Evolutionary conservation across 768 basidiomycete genomes (phyloP).

Genomic region (Tulasnella calospora): DNA sequence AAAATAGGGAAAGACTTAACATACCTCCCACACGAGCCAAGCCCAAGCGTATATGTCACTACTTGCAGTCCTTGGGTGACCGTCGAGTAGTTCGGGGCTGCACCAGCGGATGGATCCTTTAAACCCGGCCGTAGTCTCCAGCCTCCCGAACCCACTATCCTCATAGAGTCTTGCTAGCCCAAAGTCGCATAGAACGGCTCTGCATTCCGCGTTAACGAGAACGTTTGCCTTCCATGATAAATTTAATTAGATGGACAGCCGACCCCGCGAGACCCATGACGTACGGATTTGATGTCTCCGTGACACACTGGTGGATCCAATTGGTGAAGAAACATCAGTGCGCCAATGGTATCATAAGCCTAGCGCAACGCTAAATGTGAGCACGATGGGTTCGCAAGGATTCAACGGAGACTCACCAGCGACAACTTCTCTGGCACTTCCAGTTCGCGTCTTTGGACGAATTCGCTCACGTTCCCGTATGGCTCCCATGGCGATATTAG

Average conservation of each 20-base stretch:
- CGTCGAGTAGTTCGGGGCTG: background rate
- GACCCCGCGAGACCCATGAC: background rate
- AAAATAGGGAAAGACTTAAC: background rate
- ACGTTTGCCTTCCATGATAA: background rate
- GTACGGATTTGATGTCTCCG: constrained; percentile 8
- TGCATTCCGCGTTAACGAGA: background rate
- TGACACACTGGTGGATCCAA: background rate
- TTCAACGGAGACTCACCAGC: no score
- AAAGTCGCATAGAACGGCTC: background rate
- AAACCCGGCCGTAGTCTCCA: background rate
- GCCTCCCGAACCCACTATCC: background rate
- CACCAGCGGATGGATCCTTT: constrained; percentile 12
- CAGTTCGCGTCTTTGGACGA: no score
- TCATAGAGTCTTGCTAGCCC: background rate
- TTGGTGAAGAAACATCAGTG: background rate
- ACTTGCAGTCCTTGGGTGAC: background rate
- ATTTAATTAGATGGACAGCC: no score
- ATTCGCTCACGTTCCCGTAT: no score
- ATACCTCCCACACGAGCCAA: background rate
- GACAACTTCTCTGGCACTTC: no score
- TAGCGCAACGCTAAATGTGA: background rate
- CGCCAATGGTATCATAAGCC: background rate
- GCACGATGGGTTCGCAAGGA: no score
- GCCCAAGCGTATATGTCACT: constrained; percentile 15
- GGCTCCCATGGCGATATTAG: no score